Percentiles rank a stretch among this genome's conserved stretches.
Evolutionary conservation across 345 rosid genomes (phyloP).

Genomic region (Salix purpurea): DNA sequence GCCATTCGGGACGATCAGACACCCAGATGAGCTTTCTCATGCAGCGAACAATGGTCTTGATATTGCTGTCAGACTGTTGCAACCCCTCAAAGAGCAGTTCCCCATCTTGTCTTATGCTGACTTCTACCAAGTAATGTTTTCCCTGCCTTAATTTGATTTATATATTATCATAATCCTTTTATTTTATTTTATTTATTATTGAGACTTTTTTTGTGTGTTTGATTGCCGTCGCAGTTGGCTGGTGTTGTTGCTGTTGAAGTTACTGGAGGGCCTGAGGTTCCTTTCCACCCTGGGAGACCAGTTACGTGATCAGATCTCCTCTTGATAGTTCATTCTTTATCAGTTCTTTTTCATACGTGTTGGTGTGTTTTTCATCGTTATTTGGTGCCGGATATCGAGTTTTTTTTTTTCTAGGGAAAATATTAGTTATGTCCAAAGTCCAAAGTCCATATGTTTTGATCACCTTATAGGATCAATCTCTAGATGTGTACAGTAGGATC

Average conservation of each 20-base stretch:
- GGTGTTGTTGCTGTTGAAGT: conserved; percentile 84
- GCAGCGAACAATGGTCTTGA: conserved; percentile 27
- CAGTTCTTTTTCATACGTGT: background rate
- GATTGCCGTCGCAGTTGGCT: conserved; percentile 33
- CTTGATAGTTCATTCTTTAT: background rate
- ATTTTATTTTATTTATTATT: background rate
- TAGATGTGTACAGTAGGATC: too few relatives aligned
- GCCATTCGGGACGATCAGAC: conserved; percentile 24
- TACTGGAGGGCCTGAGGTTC: conserved; percentile 87
- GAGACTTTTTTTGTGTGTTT: background rate
- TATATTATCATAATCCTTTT: background rate
- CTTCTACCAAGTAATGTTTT: conserved; percentile 19
- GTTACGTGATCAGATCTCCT: conserved; percentile 21
- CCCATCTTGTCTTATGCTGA: conserved; percentile 26
- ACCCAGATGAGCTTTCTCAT: conserved; percentile 17
- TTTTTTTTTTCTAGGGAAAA: too few relatives aligned
- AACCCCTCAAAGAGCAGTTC: conserved; percentile 22
- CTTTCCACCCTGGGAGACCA: conserved; percentile 78
- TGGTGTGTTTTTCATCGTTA: background rate
- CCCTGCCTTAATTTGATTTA: background rate
- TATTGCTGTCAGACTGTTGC: conserved; percentile 22
- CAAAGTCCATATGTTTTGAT: too few relatives aligned
- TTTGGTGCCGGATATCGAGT: too few relatives aligned
- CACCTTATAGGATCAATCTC: too few relatives aligned
- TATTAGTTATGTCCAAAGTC: too few relatives aligned